Evolutionary conservation across 441 rosid species (phyloP), one percentile per base, ranked within the genome.

Genomic region (Raphanus hybrid): DNA sequence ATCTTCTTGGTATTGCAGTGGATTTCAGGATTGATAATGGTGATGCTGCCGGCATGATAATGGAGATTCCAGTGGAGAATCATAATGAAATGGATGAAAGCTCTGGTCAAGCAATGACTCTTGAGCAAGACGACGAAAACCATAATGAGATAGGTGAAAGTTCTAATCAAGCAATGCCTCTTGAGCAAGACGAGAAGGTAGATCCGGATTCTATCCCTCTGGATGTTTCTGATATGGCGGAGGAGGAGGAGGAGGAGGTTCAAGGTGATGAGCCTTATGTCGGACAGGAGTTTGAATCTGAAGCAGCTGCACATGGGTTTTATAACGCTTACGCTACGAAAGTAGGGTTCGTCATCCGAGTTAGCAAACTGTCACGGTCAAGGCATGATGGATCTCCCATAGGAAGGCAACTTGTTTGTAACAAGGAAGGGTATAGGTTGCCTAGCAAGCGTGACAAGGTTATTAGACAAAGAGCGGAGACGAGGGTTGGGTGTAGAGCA

Each of bases 401-500:
- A 69, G 99, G 99, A 3, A 89, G 99, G 52, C 93, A 97, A 15
- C 95, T 96, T 67, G 98, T 96, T 62, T 96, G 99, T 78, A 96
- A 96, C 83, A 93, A 90, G 80, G 99, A 96, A 78, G 99, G 99
- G 5, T 91, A 84, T 29, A 88, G 99, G 84, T 85, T 92, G 87
- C 94, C 97, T 37, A 96, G 93, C 77, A 96, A 91, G 74, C 92
- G 96, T 14, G 99, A 96, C 67, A 93, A 90, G 73, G 88, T 94
- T 69, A 91, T 96, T 32, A 90, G 99, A 71, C 99, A 96, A 82
- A 87, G 98, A 82, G 93, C 88, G 9, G 99, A 93, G 81, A 96
- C 99, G 0, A 88, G 99, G 67, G 97, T 96, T 69, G 99, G 99
- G 35, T 96, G 99, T 85, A 87, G 96, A 87, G 99, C 98, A 29